Evolutionary conservation across 208 protist genomes (phyloP).

Genomic region (Crithidia mellificae): DNA sequence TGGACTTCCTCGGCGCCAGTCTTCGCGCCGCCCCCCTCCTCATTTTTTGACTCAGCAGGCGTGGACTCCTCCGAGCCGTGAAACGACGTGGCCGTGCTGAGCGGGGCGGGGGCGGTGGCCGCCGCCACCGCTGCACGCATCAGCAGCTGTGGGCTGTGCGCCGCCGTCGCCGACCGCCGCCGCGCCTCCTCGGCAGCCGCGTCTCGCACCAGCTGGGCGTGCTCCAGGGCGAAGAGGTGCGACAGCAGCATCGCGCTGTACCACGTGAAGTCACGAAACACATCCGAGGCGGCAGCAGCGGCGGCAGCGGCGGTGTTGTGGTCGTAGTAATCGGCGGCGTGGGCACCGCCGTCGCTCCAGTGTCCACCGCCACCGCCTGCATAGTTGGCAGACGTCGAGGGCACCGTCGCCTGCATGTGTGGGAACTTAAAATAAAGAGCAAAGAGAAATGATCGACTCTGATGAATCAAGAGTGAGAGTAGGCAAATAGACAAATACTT

Average conservation of each 20-base stretch:
- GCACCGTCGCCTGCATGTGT: constrained; percentile 1
- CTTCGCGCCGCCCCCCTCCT: neutral
- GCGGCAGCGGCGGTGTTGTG: neutral
- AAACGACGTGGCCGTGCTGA: neutral
- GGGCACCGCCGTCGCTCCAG: constrained; percentile 14
- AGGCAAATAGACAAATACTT: too few relatives aligned
- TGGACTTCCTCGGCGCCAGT: neutral
- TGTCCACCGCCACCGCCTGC: constrained; percentile 6
- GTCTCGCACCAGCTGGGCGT: constrained; percentile 32
- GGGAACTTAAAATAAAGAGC: neutral
- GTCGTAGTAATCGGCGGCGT: neutral
- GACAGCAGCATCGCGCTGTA: constrained; percentile 49
- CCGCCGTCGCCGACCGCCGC: constrained; percentile 4
- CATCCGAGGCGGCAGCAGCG: constrained; percentile 9
- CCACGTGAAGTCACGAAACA: constrained; percentile 42
- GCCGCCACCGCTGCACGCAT: constrained; percentile 26
- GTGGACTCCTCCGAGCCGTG: neutral
- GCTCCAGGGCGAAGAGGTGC: constrained; percentile 40
- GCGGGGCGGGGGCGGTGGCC: constrained; percentile 1
- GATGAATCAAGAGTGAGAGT: too few relatives aligned
- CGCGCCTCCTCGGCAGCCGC: constrained; percentile 22
- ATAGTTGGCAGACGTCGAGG: neutral
- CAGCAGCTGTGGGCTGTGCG: constrained; percentile 25
- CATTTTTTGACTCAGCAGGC: too few relatives aligned
- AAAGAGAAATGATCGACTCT: neutral